phyloP scores from a whole-genome alignment of 805 yeast species.

The Teunomyces kruisii region DNA sequence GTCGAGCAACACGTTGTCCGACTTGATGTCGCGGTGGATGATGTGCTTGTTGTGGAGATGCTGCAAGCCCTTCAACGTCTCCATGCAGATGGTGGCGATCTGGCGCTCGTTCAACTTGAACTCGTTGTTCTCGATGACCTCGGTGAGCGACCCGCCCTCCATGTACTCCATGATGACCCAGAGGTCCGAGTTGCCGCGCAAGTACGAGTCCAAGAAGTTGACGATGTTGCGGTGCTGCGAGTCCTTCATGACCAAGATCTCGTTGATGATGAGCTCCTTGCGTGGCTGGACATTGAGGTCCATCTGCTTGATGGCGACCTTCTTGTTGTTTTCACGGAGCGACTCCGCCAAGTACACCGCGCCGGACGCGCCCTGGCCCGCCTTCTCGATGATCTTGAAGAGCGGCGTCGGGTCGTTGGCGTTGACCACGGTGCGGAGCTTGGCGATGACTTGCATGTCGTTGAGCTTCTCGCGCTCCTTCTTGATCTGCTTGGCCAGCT shows the following conservation, averaged over 20 bases:
- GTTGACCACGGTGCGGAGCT: constrained; percentile 77
- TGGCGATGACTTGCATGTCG: constrained; percentile 85
- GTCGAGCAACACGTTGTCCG: constrained; percentile 46
- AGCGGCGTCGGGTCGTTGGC: constrained; percentile 82
- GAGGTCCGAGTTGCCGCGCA: constrained; percentile 74
- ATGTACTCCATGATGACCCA: constrained; percentile 99
- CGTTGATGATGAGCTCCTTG: constrained; percentile 93
- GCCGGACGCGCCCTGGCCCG: constrained; percentile 98
- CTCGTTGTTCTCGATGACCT: constrained; percentile 87
- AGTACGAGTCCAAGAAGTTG: constrained; percentile 86
- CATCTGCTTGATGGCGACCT: constrained; percentile 96
- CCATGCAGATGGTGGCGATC: constrained; percentile 87
- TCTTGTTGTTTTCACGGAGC: constrained; percentile 51
- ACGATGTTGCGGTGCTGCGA: constrained; percentile 94
- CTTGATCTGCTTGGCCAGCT: constrained; percentile 40
- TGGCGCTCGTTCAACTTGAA: constrained; percentile 74
- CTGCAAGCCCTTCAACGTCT: constrained; percentile 87
- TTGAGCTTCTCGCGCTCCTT: constrained; percentile 53
- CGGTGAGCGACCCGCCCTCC: constrained; percentile 98
- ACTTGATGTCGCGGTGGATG: constrained; percentile 64
- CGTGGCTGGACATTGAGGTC: constrained; percentile 88
- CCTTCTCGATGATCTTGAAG: constrained; percentile 74
- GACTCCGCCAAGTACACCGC: constrained; percentile 86
- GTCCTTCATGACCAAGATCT: constrained; percentile 94
- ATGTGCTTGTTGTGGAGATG: constrained; percentile 90